Evolutionary conservation across 2,329 filamentous ascomycete genomes (phyloP).

Genomic region (Fusarium torulosum): DNA sequence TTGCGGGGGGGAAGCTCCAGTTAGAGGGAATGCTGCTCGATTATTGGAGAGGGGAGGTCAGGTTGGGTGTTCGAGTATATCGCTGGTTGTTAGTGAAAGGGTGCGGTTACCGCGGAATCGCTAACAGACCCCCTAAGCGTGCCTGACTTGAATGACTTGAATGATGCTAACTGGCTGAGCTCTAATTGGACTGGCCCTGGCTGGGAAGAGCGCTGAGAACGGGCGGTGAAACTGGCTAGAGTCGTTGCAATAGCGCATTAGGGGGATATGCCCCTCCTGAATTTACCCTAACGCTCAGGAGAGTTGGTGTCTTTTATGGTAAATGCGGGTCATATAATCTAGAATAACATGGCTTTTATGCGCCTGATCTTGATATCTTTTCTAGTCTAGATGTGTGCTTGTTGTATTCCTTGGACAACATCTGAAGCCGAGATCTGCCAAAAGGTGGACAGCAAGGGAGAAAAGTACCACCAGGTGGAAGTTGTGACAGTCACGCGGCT

Average conservation of each 20-base stretch:
- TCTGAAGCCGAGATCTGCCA: conserved; percentile 25
- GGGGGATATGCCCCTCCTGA: conserved; percentile 38
- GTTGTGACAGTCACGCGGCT: conserved; percentile 21
- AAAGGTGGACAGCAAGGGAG: conserved; percentile 23
- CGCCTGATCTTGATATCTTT: neutral
- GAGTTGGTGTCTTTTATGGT: conserved; percentile 18
- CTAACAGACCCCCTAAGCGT: conserved; percentile 23
- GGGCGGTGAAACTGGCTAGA: conserved; percentile 41
- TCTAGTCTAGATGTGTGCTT: neutral
- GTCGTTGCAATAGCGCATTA: conserved; percentile 32
- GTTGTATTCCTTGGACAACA: neutral
- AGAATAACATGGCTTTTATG: conserved; percentile 2
- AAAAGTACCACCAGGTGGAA: conserved; percentile 27
- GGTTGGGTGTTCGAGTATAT: conserved; percentile 16
- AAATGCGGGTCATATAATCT: conserved; percentile 20
- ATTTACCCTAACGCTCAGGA: conserved; percentile 20
- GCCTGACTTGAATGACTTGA: conserved; percentile 4
- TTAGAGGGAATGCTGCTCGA: conserved; percentile 40
- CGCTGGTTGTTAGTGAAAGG: conserved; percentile 27
- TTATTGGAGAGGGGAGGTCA: conserved; percentile 43
- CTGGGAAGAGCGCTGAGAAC: conserved; percentile 29
- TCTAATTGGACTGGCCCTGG: conserved; percentile 21
- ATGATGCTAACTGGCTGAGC: conserved; percentile 24
- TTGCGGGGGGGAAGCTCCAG: conserved; percentile 47
- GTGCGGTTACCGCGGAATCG: conserved; percentile 2